Conservation (phyloP, 1,284 basidiomycete genomes). For the Leccinum huronense region DNA sequence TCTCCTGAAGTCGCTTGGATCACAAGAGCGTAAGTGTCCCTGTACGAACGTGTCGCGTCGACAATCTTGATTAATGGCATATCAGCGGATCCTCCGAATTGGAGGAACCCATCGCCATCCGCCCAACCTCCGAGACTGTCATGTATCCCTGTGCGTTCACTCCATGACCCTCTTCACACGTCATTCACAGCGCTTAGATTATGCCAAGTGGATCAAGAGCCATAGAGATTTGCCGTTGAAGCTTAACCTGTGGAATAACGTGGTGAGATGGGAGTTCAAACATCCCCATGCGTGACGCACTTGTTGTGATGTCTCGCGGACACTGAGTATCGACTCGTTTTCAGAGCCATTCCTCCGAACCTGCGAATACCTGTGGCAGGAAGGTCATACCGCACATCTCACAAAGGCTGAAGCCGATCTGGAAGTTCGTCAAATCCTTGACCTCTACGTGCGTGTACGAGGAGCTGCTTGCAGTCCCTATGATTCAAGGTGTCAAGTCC, state of each 20-base stretch:
- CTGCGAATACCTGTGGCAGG: slow-evolving; percentile 99
- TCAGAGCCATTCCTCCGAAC: slow-evolving; percentile 97
- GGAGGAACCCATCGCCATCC: slow-evolving; percentile 97
- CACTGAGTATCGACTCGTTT: slow-evolving; percentile 27
- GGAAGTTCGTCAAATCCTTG: slow-evolving; percentile 93
- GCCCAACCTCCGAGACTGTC: slow-evolving; percentile 96
- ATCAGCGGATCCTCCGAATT: slow-evolving; percentile 86
- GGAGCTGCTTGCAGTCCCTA: slow-evolving; percentile 95
- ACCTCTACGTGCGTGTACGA: slow-evolving; percentile 95
- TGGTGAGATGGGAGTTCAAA: slow-evolving; percentile 99
- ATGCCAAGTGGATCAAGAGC: slow-evolving; percentile 98
- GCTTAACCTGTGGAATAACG: slow-evolving; percentile 99
- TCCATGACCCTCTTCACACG: not conserved
- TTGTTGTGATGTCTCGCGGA: not conserved
- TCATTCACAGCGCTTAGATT: slow-evolving; percentile 48
- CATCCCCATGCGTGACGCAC: slow-evolving; percentile 70
- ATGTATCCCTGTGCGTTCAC: slow-evolving; percentile 88
- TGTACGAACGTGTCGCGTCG: not conserved
- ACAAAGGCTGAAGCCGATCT: slow-evolving; percentile 86
- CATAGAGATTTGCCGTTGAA: slow-evolving; percentile 97
- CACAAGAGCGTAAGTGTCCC: slow-evolving; percentile 77
- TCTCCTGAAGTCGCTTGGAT: slow-evolving; percentile 99
- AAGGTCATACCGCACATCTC: slow-evolving; percentile 96
- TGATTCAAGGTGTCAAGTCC: slow-evolving; percentile 95
- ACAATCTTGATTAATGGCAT: not conserved